A percentile compares a stretch with the other conserved stretches of the same genome.
These are phyloP conservation scores for Neofusicoccum kwambonambiense DNA, from an alignment of 2,329 filamentous ascomycete genomes.

Conservation along the genomic window DNA sequence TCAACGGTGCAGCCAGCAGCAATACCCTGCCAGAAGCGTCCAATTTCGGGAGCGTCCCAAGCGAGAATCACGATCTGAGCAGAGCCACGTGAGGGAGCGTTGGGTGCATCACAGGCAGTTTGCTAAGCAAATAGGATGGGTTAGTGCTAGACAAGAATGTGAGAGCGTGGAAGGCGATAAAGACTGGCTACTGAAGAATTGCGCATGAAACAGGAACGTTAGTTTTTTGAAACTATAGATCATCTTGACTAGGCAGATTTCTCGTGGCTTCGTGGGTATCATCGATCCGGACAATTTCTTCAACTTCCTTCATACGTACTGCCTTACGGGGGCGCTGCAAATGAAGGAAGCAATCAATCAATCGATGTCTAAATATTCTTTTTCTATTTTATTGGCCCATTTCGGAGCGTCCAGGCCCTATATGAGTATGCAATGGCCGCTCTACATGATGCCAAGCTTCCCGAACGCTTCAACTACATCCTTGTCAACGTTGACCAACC, in stretches of 20 bases:
- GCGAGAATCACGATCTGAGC: neutral
- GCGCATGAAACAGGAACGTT: too few species aligned
- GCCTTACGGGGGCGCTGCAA: too few species aligned
- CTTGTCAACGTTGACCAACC: slow-evolving; percentile 71
- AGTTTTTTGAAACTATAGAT: too few species aligned
- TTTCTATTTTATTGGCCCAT: too few species aligned
- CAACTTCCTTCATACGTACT: too few species aligned
- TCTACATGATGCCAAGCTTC: slow-evolving; percentile 36
- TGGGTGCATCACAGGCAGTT: neutral
- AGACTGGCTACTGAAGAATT: too few species aligned
- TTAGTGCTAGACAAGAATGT: too few species aligned
- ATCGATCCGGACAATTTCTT: too few species aligned
- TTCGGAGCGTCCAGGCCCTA: neutral
- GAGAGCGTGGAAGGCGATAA: neutral
- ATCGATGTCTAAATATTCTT: too few species aligned
- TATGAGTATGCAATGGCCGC: neutral
- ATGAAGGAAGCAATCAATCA: too few species aligned
- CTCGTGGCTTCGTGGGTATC: too few species aligned
- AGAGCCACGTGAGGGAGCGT: neutral
- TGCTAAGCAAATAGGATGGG: neutral
- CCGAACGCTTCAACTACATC: slow-evolving; percentile 67
- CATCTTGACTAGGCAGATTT: too few species aligned
- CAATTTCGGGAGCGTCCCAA: neutral
- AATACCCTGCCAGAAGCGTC: neutral
- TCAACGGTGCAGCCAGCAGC: neutral